Conservation (phyloP, 2,329 filamentous ascomycete species). For the Neonectria neomacrospora region DNA sequence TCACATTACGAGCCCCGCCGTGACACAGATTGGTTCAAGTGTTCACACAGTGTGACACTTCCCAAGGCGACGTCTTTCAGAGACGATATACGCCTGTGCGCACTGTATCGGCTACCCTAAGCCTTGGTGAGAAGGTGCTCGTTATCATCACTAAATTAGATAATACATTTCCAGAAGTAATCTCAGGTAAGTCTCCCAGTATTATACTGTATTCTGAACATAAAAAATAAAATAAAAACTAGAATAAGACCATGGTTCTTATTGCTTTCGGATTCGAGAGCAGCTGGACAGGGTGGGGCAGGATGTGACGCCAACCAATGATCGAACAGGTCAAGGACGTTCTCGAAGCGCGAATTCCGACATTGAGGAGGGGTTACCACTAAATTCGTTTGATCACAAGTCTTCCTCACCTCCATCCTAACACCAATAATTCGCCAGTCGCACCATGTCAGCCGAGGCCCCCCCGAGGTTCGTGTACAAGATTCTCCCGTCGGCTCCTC, state of each 20-base stretch:
- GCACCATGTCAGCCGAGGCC: slow-evolving; percentile 46
- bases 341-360: slow-evolving; percentile 16
- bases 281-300: slow-evolving; percentile 7
- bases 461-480: slow-evolving; percentile 66
- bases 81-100: neutral
- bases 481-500: slow-evolving; percentile 65
- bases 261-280: neutral
- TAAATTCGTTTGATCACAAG: neutral
- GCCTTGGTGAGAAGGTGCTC: neutral
- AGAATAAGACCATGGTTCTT: too few species aligned
- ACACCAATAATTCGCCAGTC: neutral
- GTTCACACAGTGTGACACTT: slow-evolving; percentile 3
- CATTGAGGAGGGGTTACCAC: slow-evolving; percentile 17
- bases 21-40: neutral
- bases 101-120: neutral
- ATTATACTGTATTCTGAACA: neutral
- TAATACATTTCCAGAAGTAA: neutral
- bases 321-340: neutral
- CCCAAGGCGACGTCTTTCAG: neutral
- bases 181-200: neutral
- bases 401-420: neutral
- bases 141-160: neutral
- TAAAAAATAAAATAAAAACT: neutral
- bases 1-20: neutral
- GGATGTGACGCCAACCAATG: slow-evolving; percentile 12